Base-by-base conservation (phyloP, 2,329 filamentous ascomycete genomes). In the Colletotrichum neosansevieriae region DNA sequence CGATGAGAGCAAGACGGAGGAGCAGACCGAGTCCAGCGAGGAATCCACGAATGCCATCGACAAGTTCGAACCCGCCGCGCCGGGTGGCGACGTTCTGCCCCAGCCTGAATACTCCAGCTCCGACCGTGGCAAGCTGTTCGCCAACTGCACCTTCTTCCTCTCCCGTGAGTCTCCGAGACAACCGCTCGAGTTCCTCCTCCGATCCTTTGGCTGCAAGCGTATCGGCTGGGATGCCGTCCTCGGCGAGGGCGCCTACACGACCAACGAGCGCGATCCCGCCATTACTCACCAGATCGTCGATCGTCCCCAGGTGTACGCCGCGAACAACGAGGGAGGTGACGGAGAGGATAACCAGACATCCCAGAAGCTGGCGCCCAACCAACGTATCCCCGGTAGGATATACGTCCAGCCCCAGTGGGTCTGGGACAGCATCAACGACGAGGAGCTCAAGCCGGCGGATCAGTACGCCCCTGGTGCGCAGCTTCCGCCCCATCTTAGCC, bases 391-490 rank as follows among this genome's bases (percentile, higher is more conserved):
- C n/a, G 95, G 95, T 40, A 88, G 96, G 72, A 94, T 90, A 71
- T 99, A 99, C 74, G 83, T 99, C 63, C 96, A 99, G 82, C 96
- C 96, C 19, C 96, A 99, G 78, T 99, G 97, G 95, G 90, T 99
- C 4, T 99, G 96, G 96, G 96, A 99, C 77, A 95, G 93, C 75
- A 84, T 97, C 78, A 99, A 99, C 78, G 93, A 96, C 51, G 93
- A 94, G 71, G 94, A 95, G 79, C 83, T 99, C 63, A 90, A 98
- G 78, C 88, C 92, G 72, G 89, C 94, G 36, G 94, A 98, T 76
- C 81, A 94, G 40, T 99, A 99, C 76, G 93, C 91, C 0, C 96
- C 96, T 2, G 96, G 96, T 17, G 92, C 94, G 17, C 91, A 93
- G 73, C 85, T 99, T 36, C 96, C 96, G 21, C 96, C 96, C 12